phyloP scores from a whole-genome alignment of 2,329 filamentous ascomycete species.

The Xylariaceae sp. region DNA sequence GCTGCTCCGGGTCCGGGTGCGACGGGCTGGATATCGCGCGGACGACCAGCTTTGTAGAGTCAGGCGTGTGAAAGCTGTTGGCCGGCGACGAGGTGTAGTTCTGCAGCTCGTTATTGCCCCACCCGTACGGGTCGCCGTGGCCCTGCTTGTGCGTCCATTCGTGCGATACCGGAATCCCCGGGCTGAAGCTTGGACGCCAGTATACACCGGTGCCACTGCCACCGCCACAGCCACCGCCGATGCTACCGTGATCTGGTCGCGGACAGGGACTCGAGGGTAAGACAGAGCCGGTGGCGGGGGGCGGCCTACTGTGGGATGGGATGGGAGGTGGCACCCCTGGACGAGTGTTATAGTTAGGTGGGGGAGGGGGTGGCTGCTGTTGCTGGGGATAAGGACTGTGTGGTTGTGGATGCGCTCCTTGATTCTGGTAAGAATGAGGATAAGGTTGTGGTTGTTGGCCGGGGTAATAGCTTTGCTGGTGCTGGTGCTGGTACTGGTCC shows the following conservation, averaged over 20 bases:
- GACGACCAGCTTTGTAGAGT: slow-evolving; percentile 47
- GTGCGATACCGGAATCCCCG: slow-evolving; percentile 39
- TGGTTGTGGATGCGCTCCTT: too few species aligned
- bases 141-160: slow-evolving; percentile 52
- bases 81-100: slow-evolving; percentile 45
- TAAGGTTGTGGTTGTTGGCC: slow-evolving; percentile 22
- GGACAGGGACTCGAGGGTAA: too few species aligned
- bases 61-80: slow-evolving; percentile 51
- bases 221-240: not conserved
- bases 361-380: slow-evolving; percentile 16
- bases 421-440: too few species aligned
- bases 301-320: slow-evolving; percentile 19
- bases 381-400: slow-evolving; percentile 7
- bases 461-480: too few species aligned
- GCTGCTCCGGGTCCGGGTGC: slow-evolving; percentile 33
- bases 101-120: slow-evolving; percentile 57
- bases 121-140: slow-evolving; percentile 49
- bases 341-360: slow-evolving; percentile 17
- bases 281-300: slow-evolving; percentile 4
- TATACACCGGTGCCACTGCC: slow-evolving; percentile 30
- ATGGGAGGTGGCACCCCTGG: slow-evolving; percentile 20
- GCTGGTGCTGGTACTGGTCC: slow-evolving; percentile 14
- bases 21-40: slow-evolving; percentile 40
- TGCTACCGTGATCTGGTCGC: too few species aligned
- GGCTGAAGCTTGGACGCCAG: slow-evolving; percentile 48